Conservation (phyloP, 2,329 filamentous ascomycete genomes). For the Penicillium aurantiogriseum region DNA sequence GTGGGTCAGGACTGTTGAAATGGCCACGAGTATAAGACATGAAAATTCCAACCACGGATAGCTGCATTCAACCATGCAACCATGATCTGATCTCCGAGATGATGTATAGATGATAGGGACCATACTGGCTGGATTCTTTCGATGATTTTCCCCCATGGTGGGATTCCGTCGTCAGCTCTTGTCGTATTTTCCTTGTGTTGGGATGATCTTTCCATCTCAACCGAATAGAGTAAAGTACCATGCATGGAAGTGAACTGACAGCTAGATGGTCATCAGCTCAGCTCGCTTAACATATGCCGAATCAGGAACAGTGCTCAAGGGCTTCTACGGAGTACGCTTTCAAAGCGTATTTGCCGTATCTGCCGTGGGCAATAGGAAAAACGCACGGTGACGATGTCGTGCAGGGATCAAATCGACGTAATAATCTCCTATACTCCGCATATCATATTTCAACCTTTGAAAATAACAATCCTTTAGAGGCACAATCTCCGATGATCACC, state of each 20-base stretch:
- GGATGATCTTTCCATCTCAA: constrained; percentile 15
- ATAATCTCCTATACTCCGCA: neutral
- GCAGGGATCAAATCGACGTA: neutral
- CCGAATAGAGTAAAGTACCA: constrained; percentile 1
- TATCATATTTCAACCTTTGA: neutral
- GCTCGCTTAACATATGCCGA: neutral
- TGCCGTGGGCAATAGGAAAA: neutral
- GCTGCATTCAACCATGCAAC: constrained; percentile 20
- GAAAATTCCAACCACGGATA: constrained; percentile 21
- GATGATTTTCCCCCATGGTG: neutral
- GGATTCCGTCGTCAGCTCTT: constrained; percentile 2
- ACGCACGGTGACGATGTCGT: neutral
- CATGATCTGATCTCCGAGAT: constrained; percentile 18
- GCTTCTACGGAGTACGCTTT: neutral
- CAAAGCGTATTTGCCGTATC: neutral
- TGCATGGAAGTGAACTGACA: constrained; percentile 4
- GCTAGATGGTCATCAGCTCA: constrained; percentile 16
- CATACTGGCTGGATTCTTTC: neutral
- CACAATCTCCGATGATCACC: constrained; percentile 4
- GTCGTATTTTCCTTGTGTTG: neutral
- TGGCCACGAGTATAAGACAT: neutral
- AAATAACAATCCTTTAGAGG: neutral
- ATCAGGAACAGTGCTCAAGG: neutral
- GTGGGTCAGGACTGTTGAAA: neutral
- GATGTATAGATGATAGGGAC: constrained; percentile 2